Conservation (phyloP, 805 yeast genomes). For the Teunomyces pallodes region DNA sequence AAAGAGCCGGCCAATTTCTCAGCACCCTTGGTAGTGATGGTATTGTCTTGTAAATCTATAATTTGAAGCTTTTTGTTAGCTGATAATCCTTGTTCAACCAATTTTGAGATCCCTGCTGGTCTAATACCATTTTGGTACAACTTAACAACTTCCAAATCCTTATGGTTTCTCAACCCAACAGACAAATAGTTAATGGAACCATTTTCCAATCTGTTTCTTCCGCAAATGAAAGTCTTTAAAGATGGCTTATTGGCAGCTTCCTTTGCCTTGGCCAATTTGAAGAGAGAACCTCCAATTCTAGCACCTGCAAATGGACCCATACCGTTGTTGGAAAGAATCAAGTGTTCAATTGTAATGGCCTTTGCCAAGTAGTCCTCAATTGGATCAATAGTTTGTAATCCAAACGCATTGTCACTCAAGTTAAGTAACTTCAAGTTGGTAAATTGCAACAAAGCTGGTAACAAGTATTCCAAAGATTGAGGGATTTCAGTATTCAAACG, state of each 20-base stretch:
- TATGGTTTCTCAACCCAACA: conserved; percentile 78
- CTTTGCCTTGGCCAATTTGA: conserved; percentile 66
- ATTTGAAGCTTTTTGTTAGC: conserved; percentile 58
- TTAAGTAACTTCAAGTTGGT: conserved; percentile 71
- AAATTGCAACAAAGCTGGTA: conserved; percentile 70
- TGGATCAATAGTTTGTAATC: conserved; percentile 91
- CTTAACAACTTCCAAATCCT: conserved; percentile 66
- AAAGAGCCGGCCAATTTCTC: conserved; percentile 45
- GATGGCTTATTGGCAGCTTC: conserved; percentile 45
- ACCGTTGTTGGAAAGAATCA: conserved; percentile 91
- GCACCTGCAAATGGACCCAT: conserved; percentile 98
- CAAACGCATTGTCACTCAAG: conserved; percentile 94
- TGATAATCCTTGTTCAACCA: conserved; percentile 70
- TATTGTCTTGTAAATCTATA: conserved; percentile 92
- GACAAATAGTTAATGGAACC: conserved; percentile 88
- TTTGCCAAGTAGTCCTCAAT: conserved; percentile 73
- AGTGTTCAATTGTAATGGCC: conserved; percentile 78
- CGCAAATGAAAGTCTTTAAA: conserved; percentile 88
- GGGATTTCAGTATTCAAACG: conserved; percentile 95
- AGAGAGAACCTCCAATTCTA: conserved; percentile 84
- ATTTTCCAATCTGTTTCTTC: conserved; percentile 94
- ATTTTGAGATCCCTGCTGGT: conserved; percentile 81
- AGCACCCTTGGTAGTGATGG: conserved; percentile 77
- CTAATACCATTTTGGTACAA: conserved; percentile 97
- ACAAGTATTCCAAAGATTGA: conserved; percentile 65